Evolutionary conservation across 495 filamentous ascomycete genomes (phyloP).

Genomic region (Aspergillus haitiensis): DNA sequence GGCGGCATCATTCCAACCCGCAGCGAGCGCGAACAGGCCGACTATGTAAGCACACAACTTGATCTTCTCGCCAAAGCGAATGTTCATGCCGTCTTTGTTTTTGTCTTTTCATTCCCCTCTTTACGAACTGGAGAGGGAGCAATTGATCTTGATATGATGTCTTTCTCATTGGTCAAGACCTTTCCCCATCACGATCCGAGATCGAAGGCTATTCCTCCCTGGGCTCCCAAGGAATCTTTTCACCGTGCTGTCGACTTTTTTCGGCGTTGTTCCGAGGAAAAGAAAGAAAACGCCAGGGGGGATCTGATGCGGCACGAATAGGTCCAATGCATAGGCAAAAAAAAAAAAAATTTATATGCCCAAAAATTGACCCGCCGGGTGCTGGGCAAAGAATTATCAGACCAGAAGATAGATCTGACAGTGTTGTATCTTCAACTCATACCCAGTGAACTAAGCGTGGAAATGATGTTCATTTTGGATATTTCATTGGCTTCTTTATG

Average conservation of each 20-base stretch:
- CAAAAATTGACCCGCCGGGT: no score
- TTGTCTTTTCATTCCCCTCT: slow-evolving; percentile 14
- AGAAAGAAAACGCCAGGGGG: no score
- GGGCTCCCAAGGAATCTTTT: slow-evolving; percentile 17
- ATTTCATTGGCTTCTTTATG: no score
- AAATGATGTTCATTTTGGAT: no score
- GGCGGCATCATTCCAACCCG: slow-evolving; percentile 14
- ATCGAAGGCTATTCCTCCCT: slow-evolving; percentile 9
- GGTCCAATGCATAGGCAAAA: no score
- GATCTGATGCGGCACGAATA: no score
- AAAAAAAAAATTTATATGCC: no score
- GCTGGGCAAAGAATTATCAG: no score
- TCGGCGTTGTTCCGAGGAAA: background rate
- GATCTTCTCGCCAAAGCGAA: slow-evolving; percentile 7
- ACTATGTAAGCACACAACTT: slow-evolving; percentile 12
- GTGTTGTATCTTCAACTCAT: no score
- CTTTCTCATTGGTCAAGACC: slow-evolving; percentile 15
- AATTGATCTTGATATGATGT: slow-evolving; percentile 15
- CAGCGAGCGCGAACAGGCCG: slow-evolving; percentile 15
- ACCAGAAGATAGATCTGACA: no score
- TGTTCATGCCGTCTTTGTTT: slow-evolving; percentile 13
- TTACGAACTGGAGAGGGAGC: slow-evolving; percentile 5
- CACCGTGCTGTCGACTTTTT: slow-evolving; percentile 7
- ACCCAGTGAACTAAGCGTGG: no score
- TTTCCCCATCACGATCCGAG: slow-evolving; percentile 5